These are phyloP conservation scores for Podospora australis DNA, from an alignment of 495 filamentous ascomycete species.

Conservation along the genomic window DNA sequence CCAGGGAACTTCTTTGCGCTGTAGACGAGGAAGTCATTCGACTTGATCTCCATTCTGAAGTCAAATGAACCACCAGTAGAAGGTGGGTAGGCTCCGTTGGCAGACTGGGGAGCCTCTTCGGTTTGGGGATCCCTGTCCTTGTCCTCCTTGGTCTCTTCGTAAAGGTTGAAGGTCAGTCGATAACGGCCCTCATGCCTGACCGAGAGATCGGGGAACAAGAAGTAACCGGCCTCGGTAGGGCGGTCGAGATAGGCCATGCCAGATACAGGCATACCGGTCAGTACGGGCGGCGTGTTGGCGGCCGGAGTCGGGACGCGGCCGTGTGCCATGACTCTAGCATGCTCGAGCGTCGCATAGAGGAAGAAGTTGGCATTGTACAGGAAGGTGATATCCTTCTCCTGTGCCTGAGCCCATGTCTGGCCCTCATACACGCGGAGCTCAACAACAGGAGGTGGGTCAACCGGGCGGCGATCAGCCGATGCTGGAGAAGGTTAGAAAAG, in stretches of 20 bases:
- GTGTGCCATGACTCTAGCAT: conserved; percentile 78
- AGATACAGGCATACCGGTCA: conserved; percentile 93
- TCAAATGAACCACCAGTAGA: conserved; percentile 30
- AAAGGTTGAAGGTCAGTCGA: conserved; percentile 81
- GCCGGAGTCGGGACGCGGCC: conserved; percentile 61
- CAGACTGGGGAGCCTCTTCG: conserved; percentile 16
- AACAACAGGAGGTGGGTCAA: conserved; percentile 96
- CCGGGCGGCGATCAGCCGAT: conserved; percentile 90
- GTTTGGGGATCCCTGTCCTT: conserved; percentile 41
- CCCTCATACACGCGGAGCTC: conserved; percentile 83
- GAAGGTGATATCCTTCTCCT: conserved; percentile 81
- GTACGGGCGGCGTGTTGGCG: conserved; percentile 65
- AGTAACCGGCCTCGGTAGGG: conserved; percentile 86
- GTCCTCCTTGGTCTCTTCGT: conserved; percentile 79
- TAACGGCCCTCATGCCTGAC: conserved; percentile 95
- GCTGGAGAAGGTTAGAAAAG: conserved; percentile 44
- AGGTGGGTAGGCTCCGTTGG: too few relatives aligned
- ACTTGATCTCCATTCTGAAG: conserved; percentile 80
- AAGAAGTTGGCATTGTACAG: conserved; percentile 96
- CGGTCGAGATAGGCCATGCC: conserved; percentile 96
- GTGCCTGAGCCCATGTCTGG: conserved; percentile 46
- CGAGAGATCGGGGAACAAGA: conserved; percentile 95
- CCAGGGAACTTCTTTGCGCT: conserved; percentile 99
- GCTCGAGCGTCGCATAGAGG: conserved; percentile 86
- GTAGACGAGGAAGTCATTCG: conserved; percentile 78